Conservation (phyloP, 2,329 filamentous ascomycete species). For the Zopfia rhizophila region DNA sequence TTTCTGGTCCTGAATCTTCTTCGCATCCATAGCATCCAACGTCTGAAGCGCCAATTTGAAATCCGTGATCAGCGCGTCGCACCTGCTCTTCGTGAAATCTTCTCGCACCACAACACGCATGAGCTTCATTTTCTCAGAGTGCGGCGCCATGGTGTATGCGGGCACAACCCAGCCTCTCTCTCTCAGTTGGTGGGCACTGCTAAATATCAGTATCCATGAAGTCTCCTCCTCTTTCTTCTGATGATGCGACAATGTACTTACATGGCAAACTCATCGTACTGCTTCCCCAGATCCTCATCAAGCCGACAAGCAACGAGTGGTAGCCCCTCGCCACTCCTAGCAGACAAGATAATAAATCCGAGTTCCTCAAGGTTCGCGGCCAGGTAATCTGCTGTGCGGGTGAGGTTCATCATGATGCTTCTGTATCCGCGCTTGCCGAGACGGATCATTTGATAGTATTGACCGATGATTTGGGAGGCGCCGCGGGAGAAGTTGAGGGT, state of each 20-base stretch:
- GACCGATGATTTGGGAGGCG: conserved; percentile 91
- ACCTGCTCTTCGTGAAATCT: conserved; percentile 85
- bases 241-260: too few species aligned
- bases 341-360: conserved; percentile 89
- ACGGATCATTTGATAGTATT: conserved; percentile 97
- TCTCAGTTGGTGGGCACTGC: conserved; percentile 81
- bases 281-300: conserved; percentile 63
- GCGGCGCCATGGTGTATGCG: conserved; percentile 95
- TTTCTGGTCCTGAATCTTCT: conserved; percentile 75
- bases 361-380: conserved; percentile 75
- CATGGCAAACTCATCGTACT: conserved; percentile 65
- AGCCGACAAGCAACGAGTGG: conserved; percentile 92
- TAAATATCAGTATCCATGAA: neutral
- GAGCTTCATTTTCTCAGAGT: conserved; percentile 86
- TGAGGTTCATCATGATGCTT: conserved; percentile 93
- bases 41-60: conserved; percentile 80
- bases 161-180: conserved; percentile 92
- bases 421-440: conserved; percentile 93
- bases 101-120: conserved; percentile 92
- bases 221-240: neutral
- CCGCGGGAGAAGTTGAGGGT: conserved; percentile 98
- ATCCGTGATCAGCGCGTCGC: conserved; percentile 80
- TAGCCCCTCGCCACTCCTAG: conserved; percentile 79
- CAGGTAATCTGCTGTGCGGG: conserved; percentile 88
- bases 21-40: conserved; percentile 78